phyloP scores from a whole-genome alignment of 352 stramenopile species.

The Pythium graminicola region DNA sequence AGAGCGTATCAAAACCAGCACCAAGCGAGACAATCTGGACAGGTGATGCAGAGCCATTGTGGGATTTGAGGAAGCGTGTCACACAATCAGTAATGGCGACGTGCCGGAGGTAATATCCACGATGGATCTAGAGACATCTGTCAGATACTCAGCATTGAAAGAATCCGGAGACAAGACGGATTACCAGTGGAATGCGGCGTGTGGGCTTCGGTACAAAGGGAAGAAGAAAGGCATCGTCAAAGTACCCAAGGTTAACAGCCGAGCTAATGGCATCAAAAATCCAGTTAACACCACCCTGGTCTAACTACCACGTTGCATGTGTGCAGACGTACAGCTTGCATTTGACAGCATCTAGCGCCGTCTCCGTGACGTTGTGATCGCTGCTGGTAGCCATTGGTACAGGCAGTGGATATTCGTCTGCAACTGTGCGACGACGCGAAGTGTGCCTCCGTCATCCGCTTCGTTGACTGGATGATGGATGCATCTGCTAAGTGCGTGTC shows the following conservation, averaged over 20 bases:
- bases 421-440: neutral
- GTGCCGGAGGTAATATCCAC: conserved; percentile 69
- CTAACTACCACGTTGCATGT: neutral
- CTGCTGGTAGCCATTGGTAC: conserved; percentile 30
- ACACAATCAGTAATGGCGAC: conserved; percentile 48
- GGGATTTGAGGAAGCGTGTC: conserved; percentile 35
- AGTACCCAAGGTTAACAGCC: conserved; percentile 51
- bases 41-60: neutral
- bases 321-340: conserved; percentile 59
- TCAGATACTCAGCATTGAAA: no score
- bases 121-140: no score
- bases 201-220: conserved; percentile 56
- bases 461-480: conserved; percentile 8
- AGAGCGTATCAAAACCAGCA: conserved; percentile 68
- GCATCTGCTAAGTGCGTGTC: conserved; percentile 13
- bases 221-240: conserved; percentile 49
- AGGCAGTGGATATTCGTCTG: neutral
- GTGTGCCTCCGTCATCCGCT: neutral
- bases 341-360: conserved; percentile 61
- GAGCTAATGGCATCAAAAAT: conserved; percentile 30
- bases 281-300: neutral
- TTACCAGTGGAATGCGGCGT: conserved; percentile 62
- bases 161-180: neutral
- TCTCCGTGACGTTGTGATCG: conserved; percentile 78
- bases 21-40: conserved; percentile 67